phyloP scores from a whole-genome alignment of 106 monocot genomes.

The Xerophyta viscosa region DNA sequence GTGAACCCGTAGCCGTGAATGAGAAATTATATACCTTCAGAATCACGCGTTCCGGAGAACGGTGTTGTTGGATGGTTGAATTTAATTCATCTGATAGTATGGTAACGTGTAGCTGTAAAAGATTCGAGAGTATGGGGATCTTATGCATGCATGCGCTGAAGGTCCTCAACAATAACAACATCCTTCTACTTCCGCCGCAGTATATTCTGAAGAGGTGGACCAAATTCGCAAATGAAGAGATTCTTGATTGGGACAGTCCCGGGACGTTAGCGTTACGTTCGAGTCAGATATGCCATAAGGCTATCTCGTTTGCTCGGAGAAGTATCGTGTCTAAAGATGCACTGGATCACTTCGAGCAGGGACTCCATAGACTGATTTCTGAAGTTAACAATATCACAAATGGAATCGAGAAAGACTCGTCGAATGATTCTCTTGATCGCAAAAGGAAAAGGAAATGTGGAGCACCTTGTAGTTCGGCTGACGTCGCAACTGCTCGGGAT shows the following conservation, averaged over 20 bases:
- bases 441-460: slow-evolving; percentile 1
- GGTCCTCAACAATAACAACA: slow-evolving; percentile 23
- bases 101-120: slow-evolving; percentile 21
- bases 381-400: slow-evolving; percentile 1
- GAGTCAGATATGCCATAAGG: slow-evolving; percentile 9
- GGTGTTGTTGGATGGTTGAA: slow-evolving; percentile 10
- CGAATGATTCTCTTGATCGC: background rate
- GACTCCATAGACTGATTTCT: slow-evolving; percentile 2
- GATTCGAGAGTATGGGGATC: slow-evolving; percentile 22
- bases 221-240: slow-evolving; percentile 16
- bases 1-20: slow-evolving; percentile 17
- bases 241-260: background rate
- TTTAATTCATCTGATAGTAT: slow-evolving; percentile 6
- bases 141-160: slow-evolving; percentile 27
- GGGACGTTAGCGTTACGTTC: slow-evolving; percentile 6
- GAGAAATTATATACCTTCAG: slow-evolving; percentile 8
- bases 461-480: background rate
- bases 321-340: slow-evolving; percentile 3
- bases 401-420: background rate
- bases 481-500: background rate
- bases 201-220: slow-evolving; percentile 30
- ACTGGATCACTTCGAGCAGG: background rate
- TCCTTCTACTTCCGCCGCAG: slow-evolving; percentile 12
- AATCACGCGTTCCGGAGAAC: slow-evolving; percentile 14
- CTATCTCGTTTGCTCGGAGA: slow-evolving; percentile 9